phyloP scores from a whole-genome alignment of 208 protist genomes.

The Acanthamoeba triangularis region DNA sequence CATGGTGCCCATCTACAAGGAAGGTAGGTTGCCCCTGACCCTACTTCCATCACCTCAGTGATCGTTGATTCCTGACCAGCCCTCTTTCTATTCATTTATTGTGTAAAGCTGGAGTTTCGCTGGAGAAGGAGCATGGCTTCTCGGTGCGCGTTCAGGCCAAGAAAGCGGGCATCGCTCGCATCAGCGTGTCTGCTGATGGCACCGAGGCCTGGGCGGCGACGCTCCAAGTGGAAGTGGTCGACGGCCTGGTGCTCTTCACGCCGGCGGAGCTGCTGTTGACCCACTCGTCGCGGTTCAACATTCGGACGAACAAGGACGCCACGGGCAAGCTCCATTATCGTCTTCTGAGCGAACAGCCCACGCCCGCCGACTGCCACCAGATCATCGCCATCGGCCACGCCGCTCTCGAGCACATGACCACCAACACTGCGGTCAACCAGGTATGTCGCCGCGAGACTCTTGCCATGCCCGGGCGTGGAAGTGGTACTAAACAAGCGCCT shows the following conservation, averaged over 20 bases:
- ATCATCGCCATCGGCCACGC: slow-evolving; percentile 17
- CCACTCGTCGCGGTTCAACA: neutral
- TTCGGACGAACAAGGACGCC: slow-evolving; percentile 76
- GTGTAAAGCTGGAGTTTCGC: slow-evolving; percentile 64
- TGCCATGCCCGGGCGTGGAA: neutral
- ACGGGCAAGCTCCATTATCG: slow-evolving; percentile 69
- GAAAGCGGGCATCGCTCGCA: slow-evolving; percentile 53
- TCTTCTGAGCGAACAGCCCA: slow-evolving; percentile 62
- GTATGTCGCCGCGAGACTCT: neutral
- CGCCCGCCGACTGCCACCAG: slow-evolving; percentile 57
- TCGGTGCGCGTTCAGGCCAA: slow-evolving; percentile 62
- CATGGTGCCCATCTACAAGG: slow-evolving; percentile 60
- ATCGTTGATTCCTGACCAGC: too few relatives aligned
- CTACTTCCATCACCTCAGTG: neutral
- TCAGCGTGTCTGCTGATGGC: slow-evolving; percentile 66
- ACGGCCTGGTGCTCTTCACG: slow-evolving; percentile 72
- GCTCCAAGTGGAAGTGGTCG: slow-evolving; percentile 35
- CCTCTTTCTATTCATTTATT: too few relatives aligned
- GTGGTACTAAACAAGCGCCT: neutral
- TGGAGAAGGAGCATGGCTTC: slow-evolving; percentile 75
- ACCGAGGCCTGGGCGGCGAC: slow-evolving; percentile 55
- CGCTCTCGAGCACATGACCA: slow-evolving; percentile 29
- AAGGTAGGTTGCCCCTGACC: neutral
- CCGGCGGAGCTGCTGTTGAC: slow-evolving; percentile 59
- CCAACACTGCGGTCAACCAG: slow-evolving; percentile 40